phyloP scores from a whole-genome alignment of 1,284 basidiomycete species.

The Heterobasidion irregulare region DNA sequence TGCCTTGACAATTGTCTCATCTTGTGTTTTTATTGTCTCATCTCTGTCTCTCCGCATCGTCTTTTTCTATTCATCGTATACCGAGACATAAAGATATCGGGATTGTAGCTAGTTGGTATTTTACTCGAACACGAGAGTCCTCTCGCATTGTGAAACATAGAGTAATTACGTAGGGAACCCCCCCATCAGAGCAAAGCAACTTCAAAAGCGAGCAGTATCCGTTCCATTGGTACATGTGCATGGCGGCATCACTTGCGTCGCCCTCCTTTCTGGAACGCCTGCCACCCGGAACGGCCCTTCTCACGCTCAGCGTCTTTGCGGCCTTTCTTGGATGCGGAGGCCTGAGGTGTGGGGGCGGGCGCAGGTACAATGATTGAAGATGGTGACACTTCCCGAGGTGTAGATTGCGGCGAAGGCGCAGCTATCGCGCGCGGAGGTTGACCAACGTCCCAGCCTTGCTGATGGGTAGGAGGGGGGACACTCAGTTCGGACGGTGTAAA shows the following conservation, averaged over 20 bases:
- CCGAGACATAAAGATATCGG: slow-evolving; percentile 24
- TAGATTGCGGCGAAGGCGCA: background rate
- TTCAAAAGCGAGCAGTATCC: background rate
- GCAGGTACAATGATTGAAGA: background rate
- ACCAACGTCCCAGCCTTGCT: background rate
- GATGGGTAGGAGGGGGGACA: background rate
- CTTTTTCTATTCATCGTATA: slow-evolving; percentile 15
- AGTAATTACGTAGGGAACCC: background rate
- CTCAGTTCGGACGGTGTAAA: background rate
- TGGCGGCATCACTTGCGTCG: background rate
- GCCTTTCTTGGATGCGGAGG: background rate
- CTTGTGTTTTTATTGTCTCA: slow-evolving; percentile 10
- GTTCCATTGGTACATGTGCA: background rate
- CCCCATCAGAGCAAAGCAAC: background rate
- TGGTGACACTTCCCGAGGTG: background rate
- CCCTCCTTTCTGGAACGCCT: slow-evolving; percentile 13
- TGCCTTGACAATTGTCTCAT: slow-evolving; percentile 7
- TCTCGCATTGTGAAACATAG: slow-evolving; percentile 1
- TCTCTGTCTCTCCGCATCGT: slow-evolving; percentile 11
- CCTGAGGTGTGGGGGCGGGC: background rate
- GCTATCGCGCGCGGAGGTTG: background rate
- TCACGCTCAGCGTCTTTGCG: slow-evolving; percentile 9
- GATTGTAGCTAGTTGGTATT: slow-evolving; percentile 28
- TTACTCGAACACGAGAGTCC: slow-evolving; percentile 17
- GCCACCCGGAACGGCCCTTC: slow-evolving; percentile 14